Conservation (phyloP, 2,329 filamentous ascomycete species). For the Remersonia thermophila region DNA sequence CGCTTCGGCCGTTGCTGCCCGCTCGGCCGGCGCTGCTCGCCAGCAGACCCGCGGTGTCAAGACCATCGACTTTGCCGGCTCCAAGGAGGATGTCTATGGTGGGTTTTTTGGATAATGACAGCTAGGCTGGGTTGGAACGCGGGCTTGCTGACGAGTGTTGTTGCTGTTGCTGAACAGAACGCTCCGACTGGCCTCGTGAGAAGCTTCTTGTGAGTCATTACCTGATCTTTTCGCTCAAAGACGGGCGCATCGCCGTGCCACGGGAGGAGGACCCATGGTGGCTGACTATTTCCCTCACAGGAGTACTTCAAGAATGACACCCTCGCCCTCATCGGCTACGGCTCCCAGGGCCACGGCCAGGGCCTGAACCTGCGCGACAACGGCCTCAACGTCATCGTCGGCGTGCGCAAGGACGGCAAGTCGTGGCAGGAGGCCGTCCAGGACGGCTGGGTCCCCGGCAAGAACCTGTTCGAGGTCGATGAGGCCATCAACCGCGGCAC, state of each 20-base stretch:
- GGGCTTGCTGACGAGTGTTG: neutral
- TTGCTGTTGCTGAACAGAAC: slow-evolving; percentile 47
- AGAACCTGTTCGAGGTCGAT: slow-evolving; percentile 97
- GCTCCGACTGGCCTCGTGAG: slow-evolving; percentile 95
- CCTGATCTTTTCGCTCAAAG: slow-evolving; percentile 2
- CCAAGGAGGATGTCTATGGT: slow-evolving; percentile 92
- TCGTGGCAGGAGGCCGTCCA: slow-evolving; percentile 96
- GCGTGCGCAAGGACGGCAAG: slow-evolving; percentile 94
- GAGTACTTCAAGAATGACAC: slow-evolving; percentile 99
- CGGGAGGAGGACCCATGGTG: too few species aligned
- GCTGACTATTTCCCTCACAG: too few species aligned
- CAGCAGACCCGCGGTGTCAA: slow-evolving; percentile 79
- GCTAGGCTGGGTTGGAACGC: neutral
- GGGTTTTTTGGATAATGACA: slow-evolving; percentile 16
- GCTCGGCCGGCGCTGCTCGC: slow-evolving; percentile 29
- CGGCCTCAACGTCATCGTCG: slow-evolving; percentile 96
- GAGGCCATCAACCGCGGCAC: slow-evolving; percentile 89
- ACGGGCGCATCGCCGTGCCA: too few species aligned
- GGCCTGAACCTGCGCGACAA: slow-evolving; percentile 99
- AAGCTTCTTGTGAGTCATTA: slow-evolving; percentile 73
- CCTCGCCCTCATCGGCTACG: slow-evolving; percentile 97
- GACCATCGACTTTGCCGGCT: slow-evolving; percentile 97
- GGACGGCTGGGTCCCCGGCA: slow-evolving; percentile 96
- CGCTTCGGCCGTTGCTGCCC: slow-evolving; percentile 39
- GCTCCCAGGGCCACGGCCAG: slow-evolving; percentile 94